These are phyloP conservation scores for Cercospora berteroae DNA, from an alignment of 2,329 filamentous ascomycete species.

Conservation along the genomic window DNA sequence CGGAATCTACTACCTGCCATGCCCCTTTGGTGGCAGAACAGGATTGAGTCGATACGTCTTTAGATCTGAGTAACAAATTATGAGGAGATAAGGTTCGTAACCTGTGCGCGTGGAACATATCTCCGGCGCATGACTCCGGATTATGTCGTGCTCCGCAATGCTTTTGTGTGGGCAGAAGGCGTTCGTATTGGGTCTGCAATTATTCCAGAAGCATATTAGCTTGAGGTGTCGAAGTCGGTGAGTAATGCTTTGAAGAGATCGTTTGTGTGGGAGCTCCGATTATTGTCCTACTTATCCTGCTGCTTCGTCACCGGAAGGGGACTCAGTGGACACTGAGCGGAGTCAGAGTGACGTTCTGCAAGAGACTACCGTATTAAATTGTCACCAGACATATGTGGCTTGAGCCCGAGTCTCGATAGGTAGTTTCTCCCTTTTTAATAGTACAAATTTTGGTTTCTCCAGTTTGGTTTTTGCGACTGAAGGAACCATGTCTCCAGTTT, in stretches of 20 bases:
- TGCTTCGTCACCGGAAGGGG: too few species aligned
- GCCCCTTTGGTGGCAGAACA: neutral
- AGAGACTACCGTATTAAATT: neutral
- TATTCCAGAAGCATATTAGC: neutral
- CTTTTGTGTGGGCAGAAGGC: neutral
- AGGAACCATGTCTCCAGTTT: neutral
- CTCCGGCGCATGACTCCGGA: neutral
- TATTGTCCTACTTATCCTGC: neutral
- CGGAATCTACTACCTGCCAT: neutral
- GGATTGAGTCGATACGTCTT: neutral
- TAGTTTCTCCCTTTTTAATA: neutral
- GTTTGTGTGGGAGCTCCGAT: neutral
- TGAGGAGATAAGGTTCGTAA: neutral
- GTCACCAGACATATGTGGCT: neutral
- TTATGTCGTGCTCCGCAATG: neutral
- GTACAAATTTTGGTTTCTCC: neutral
- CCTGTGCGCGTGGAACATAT: neutral
- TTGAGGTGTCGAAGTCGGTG: neutral
- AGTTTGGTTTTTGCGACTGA: neutral
- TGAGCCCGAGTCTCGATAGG: neutral
- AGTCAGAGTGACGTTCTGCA: neutral
- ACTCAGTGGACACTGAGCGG: neutral
- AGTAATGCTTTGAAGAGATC: neutral
- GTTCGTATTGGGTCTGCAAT: neutral
- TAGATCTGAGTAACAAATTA: neutral